Evolutionary conservation across 2,329 filamentous ascomycete species (phyloP).

Genomic region (Epichloe sibirici): DNA sequence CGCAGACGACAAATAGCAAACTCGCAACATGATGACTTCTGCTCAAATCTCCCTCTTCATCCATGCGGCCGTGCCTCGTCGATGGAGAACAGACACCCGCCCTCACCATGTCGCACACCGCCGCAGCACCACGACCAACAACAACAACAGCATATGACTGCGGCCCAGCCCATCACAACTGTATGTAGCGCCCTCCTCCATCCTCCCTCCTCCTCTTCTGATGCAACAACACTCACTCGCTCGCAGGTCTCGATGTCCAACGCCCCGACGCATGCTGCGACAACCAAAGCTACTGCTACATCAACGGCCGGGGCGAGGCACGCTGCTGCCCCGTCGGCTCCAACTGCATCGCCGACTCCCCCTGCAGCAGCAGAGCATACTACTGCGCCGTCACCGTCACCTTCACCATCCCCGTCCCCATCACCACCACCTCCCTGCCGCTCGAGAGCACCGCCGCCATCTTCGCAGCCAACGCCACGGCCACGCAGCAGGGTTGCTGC

Average conservation of each 20-base stretch:
- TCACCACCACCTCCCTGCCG: conserved; percentile 8
- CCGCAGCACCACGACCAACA: not conserved
- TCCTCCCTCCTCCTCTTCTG: not conserved
- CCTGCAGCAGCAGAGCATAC: conserved; percentile 22
- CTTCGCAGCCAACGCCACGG: conserved; percentile 11
- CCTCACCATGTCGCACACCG: not conserved
- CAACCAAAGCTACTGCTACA: conserved; percentile 33
- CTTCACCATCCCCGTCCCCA: conserved; percentile 8
- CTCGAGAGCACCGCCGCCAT: conserved; percentile 9
- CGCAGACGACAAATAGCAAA: too few relatives aligned
- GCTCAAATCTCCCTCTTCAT: too few relatives aligned
- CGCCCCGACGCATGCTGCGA: conserved; percentile 27
- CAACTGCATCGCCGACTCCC: conserved; percentile 25
- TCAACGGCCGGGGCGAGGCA: conserved; percentile 20
- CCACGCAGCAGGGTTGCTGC: conserved; percentile 24
- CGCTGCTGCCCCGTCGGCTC: conserved; percentile 32
- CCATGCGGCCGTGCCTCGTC: too few relatives aligned
- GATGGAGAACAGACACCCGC: too few relatives aligned
- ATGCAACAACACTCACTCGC: not conserved
- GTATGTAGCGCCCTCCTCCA: conserved; percentile 9
- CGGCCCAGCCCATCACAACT: conserved; percentile 17
- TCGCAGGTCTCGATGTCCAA: conserved; percentile 30
- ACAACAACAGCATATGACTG: conserved; percentile 10
- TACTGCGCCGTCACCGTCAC: conserved; percentile 21
- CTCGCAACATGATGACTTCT: too few relatives aligned